These are phyloP conservation scores for Cladochytrium replicatum DNA, from an alignment of 192 early-diverging fungal genomes.

Conservation along the genomic window DNA sequence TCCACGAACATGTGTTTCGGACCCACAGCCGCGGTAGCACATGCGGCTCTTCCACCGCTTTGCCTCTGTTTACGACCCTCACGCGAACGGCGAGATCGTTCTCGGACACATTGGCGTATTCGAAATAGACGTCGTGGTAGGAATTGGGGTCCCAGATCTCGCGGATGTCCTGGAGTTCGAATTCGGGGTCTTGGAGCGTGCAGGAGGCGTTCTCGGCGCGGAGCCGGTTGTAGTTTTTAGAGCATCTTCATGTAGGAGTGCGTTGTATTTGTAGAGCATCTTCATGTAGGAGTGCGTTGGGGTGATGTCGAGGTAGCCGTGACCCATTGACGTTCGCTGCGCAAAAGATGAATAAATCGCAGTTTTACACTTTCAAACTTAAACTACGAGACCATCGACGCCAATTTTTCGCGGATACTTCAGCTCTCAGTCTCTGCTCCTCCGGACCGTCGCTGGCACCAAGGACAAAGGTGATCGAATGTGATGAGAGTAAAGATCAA, in stretches of 20 bases:
- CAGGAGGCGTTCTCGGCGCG: slow-evolving; percentile 8
- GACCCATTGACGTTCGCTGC: slow-evolving; percentile 19
- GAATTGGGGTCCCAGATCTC: slow-evolving; percentile 17
- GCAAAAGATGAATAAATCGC: slow-evolving; percentile 4
- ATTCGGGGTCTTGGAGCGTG: slow-evolving; percentile 14
- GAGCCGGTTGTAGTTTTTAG: slow-evolving; percentile 18
- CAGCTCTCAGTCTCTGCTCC: no score
- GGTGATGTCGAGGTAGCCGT: slow-evolving; percentile 23
- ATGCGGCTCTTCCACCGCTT: slow-evolving; percentile 3
- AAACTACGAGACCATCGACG: slow-evolving; percentile 6
- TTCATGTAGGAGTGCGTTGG: slow-evolving; percentile 21
- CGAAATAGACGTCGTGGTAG: slow-evolving; percentile 21
- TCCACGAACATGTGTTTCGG: slow-evolving; percentile 21
- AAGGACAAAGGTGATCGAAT: no score
- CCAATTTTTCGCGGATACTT: slow-evolving; percentile 18
- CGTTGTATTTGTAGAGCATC: slow-evolving; percentile 24
- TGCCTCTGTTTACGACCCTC: slow-evolving; percentile 8
- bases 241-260: no score
- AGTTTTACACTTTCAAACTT: not conserved
- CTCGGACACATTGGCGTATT: slow-evolving; percentile 16
- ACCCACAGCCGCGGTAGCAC: slow-evolving; percentile 19
- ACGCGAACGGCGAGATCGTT: slow-evolving; percentile 15
- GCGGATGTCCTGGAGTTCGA: slow-evolving; percentile 19
- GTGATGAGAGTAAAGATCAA: no score
- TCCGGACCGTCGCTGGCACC: no score